phyloP scores from a whole-genome alignment of 106 monocot genomes.

The Dioscorea alata region DNA sequence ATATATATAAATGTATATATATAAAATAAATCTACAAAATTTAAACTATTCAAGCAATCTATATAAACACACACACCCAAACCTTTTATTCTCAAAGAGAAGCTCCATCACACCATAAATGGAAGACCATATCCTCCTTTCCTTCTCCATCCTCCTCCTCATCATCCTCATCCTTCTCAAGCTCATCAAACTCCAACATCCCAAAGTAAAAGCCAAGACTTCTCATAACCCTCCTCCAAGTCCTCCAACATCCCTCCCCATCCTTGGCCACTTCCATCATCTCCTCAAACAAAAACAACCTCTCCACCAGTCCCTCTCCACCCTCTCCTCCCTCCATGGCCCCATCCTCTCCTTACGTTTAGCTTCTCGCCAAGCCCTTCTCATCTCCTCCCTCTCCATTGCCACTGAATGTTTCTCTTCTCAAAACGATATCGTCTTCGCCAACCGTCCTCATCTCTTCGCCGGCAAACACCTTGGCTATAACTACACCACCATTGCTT shows the following conservation, averaged over 20 bases:
- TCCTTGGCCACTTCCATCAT: constrained; percentile 16
- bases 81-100: too few species aligned
- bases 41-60: too few species aligned
- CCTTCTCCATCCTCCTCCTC: too few species aligned
- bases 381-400: constrained; percentile 18
- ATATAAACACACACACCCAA: too few species aligned
- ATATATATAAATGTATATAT: too few species aligned
- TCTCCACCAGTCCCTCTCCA: constrained; percentile 18
- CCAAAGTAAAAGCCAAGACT: too few species aligned
- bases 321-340: constrained; percentile 16
- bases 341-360: constrained; percentile 19
- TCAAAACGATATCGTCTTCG: constrained; percentile 21
- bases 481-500: constrained; percentile 9
- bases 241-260: constrained; percentile 4
- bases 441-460: constrained; percentile 18
- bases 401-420: constrained; percentile 19
- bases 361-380: constrained; percentile 16
- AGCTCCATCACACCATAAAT: too few species aligned
- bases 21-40: too few species aligned
- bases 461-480: constrained; percentile 6
- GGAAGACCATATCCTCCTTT: too few species aligned
- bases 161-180: too few species aligned
- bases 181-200: too few species aligned
- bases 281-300: constrained; percentile 9
- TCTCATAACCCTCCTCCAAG: background rate